Evolutionary conservation across 257 asterid genomes (phyloP).

Genomic region (Mentha longifolia): DNA sequence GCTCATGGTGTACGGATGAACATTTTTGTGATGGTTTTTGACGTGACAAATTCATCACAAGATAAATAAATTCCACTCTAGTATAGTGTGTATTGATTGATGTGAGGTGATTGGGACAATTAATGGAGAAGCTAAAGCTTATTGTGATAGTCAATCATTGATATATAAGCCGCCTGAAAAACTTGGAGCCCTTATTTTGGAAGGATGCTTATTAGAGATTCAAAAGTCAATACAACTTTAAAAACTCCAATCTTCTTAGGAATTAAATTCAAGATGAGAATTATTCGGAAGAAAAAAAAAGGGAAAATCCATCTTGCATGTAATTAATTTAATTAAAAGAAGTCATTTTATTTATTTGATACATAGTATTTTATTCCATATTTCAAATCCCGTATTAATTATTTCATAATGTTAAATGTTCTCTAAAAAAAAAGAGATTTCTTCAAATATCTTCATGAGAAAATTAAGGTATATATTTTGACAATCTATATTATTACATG

Average conservation of each 20-base stretch:
- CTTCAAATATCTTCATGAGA: neutral
- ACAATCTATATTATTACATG: neutral
- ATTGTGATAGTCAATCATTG: neutral
- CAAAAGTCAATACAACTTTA: neutral
- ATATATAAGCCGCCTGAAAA: conserved; percentile 19
- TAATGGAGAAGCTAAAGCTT: neutral
- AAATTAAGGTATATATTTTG: neutral
- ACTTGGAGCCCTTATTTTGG: conserved; percentile 22
- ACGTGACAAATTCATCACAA: neutral
- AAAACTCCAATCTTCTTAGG: neutral
- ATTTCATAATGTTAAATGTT: neutral
- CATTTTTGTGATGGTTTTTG: too few relatives aligned
- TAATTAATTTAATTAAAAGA: neutral
- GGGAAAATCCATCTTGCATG: neutral
- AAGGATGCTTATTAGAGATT: conserved; percentile 19
- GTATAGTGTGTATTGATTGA: conserved; percentile 1
- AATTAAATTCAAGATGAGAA: neutral
- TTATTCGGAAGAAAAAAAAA: neutral
- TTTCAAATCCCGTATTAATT: too few relatives aligned
- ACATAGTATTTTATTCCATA: too few relatives aligned
- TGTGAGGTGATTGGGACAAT: conserved; percentile 22
- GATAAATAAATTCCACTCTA: neutral
- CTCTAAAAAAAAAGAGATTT: neutral
- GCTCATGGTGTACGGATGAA: too few relatives aligned
- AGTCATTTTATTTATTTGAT: too few relatives aligned